Conservation (phyloP, 495 filamentous ascomycete genomes). For the Hamigera avellanea region DNA sequence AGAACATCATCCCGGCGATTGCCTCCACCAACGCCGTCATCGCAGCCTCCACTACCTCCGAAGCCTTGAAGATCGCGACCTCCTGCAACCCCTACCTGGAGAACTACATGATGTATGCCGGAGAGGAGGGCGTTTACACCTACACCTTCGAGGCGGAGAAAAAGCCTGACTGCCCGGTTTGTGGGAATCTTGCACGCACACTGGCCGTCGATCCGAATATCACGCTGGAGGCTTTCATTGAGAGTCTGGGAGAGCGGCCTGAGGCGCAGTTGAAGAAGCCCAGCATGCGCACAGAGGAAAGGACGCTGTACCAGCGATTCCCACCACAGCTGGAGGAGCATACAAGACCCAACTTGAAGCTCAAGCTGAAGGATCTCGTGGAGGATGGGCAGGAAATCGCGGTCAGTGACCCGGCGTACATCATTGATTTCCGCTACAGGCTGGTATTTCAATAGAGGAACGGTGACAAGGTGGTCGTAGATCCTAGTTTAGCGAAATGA, state of each 20-base stretch:
- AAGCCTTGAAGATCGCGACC: slow-evolving; percentile 90
- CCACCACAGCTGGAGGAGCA: slow-evolving; percentile 70
- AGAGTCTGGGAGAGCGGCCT: slow-evolving; percentile 67
- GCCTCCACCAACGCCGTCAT: slow-evolving; percentile 96
- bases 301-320: slow-evolving; percentile 80
- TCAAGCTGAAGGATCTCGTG: slow-evolving; percentile 58
- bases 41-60: slow-evolving; percentile 89
- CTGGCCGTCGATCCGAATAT: slow-evolving; percentile 55
- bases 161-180: slow-evolving; percentile 91
- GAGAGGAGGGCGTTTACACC: slow-evolving; percentile 89
- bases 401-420: slow-evolving; percentile 74
- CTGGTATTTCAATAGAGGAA: slow-evolving; percentile 30
- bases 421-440: slow-evolving; percentile 60
- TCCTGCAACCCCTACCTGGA: slow-evolving; percentile 67
- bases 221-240: slow-evolving; percentile 79
- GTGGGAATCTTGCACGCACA: slow-evolving; percentile 66
- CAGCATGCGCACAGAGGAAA: slow-evolving; percentile 67
- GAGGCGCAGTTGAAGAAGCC: slow-evolving; percentile 88
- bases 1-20: slow-evolving; percentile 99
- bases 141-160: slow-evolving; percentile 90
- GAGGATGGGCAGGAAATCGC: slow-evolving; percentile 61
- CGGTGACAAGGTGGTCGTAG: not conserved
- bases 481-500: slow-evolving; percentile 1
- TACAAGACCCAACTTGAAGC: slow-evolving; percentile 69
- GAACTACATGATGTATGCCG: slow-evolving; percentile 99